phyloP scores from a whole-genome alignment of 1,139 yeast genomes.

The Neolecta irregularis region DNA sequence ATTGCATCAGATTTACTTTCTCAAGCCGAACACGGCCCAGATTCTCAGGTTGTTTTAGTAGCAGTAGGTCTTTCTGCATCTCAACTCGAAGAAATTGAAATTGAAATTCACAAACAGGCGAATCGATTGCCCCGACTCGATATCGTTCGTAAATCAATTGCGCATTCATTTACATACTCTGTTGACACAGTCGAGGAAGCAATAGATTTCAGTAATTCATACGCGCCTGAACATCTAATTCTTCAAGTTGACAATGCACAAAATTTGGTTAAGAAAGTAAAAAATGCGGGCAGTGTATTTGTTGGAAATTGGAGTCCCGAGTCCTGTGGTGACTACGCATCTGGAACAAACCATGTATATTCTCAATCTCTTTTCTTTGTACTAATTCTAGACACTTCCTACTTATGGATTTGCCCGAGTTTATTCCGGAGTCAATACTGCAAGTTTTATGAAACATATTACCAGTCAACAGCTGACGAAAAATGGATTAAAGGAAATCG shows the following conservation, averaged over 20 bases:
- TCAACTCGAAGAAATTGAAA: conserved; percentile 55
- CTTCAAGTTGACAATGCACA: conserved; percentile 71
- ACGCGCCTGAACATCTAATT: conserved; percentile 96
- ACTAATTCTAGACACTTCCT: too few relatives aligned
- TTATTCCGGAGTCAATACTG: conserved; percentile 93
- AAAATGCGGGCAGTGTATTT: conserved; percentile 90
- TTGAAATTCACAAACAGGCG: conserved; percentile 75
- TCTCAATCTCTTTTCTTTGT: too few relatives aligned
- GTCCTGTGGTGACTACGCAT: conserved; percentile 92
- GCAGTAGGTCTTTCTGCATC: conserved; percentile 54
- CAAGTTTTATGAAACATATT: conserved; percentile 86
- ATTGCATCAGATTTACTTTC: conserved; percentile 91
- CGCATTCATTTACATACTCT: conserved; percentile 69
- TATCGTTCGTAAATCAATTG: conserved; percentile 77
- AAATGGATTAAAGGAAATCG: conserved; percentile 72
- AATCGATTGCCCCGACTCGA: conserved; percentile 79
- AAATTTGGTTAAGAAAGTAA: conserved; percentile 52
- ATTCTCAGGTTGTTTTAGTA: conserved; percentile 85
- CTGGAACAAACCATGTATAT: conserved; percentile 26
- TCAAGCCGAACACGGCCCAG: conserved; percentile 98
- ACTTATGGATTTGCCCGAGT: conserved; percentile 96
- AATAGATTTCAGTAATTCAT: conserved; percentile 63
- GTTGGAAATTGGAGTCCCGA: conserved; percentile 95
- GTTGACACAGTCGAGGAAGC: conserved; percentile 63
- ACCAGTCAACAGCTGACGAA: conserved; percentile 83